Conservation (phyloP, 1,284 basidiomycete genomes). For the Puccinia triticina region DNA sequence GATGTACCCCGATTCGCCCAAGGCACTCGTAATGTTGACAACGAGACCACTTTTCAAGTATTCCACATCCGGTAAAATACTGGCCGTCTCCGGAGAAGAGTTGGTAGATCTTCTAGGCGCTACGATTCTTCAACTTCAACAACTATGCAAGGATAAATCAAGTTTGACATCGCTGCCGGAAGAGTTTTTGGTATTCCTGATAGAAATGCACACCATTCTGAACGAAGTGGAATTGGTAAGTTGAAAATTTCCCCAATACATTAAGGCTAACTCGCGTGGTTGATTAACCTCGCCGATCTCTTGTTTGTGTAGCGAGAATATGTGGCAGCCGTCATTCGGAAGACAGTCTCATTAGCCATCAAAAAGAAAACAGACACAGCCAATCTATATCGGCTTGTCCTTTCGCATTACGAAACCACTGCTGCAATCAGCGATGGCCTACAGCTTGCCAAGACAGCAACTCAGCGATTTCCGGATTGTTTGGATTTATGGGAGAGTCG, state of each 20-base stretch:
- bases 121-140: conserved; percentile 40
- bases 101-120: conserved; percentile 33
- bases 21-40: conserved; percentile 33
- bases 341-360: conserved; percentile 3
- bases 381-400: conserved; percentile 7
- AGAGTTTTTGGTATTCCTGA: conserved; percentile 45
- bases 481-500: conserved; percentile 25
- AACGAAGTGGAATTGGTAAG: conserved; percentile 39
- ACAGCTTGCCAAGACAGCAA: conserved; percentile 3
- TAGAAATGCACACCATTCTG: conserved; percentile 36
- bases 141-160: conserved; percentile 26
- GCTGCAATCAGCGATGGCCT: background rate
- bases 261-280: background rate
- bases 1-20: conserved; percentile 36
- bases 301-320: conserved; percentile 31
- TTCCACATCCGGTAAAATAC: background rate
- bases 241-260: background rate
- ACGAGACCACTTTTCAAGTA: conserved; percentile 30
- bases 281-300: background rate
- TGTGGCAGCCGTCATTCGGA: conserved; percentile 22
- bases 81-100: conserved; percentile 17
- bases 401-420: conserved; percentile 18
- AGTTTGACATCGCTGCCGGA: conserved; percentile 15
- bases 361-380: conserved; percentile 33
- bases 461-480: conserved; percentile 32